A percentile compares a stretch with the other conserved stretches of the same genome.
Conservation (phyloP, 306 rosid species). For the apple (Malus domestica) region DNA sequence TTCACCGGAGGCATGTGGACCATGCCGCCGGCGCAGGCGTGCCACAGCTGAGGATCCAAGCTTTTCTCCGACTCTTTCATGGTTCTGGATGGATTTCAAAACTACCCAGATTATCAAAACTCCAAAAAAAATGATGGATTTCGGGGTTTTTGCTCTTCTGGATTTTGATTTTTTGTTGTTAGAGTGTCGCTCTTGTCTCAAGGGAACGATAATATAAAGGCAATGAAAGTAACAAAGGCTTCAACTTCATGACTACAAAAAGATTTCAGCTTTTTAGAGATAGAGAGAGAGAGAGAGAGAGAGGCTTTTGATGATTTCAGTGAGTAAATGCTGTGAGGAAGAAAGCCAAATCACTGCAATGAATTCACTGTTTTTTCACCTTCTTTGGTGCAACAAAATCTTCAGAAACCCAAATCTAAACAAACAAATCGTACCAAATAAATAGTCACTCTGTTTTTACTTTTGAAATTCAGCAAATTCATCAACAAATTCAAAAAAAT, state of each 20-base stretch:
- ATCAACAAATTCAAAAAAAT: too few relatives aligned
- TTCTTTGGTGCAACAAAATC: background rate
- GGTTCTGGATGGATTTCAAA: constrained; percentile 8
- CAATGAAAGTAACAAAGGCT: background rate
- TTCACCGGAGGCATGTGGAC: constrained; percentile 81
- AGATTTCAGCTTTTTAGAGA: background rate
- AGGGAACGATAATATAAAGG: background rate
- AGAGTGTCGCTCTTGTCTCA: background rate
- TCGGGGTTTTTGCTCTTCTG: background rate
- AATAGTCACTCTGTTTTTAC: background rate
- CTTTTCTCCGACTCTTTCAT: constrained; percentile 57
- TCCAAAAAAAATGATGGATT: background rate
- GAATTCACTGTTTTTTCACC: too few relatives aligned
- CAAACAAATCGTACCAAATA: background rate
- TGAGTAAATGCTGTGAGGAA: constrained; percentile 20
- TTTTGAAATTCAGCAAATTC: background rate
- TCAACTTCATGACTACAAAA: background rate
- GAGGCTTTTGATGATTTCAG: background rate
- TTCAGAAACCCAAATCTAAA: background rate
- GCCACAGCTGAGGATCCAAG: constrained; percentile 96
- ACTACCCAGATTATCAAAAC: background rate
- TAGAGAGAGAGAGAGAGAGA: background rate
- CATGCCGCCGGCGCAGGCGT: constrained; percentile 97
- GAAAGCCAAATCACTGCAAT: background rate
- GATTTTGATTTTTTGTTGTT: background rate